A percentile compares a stretch with the other conserved stretches of the same genome.
phyloP scores from a whole-genome alignment of 2,329 filamentous ascomycete genomes.

The Cryphonectria naterciae region DNA sequence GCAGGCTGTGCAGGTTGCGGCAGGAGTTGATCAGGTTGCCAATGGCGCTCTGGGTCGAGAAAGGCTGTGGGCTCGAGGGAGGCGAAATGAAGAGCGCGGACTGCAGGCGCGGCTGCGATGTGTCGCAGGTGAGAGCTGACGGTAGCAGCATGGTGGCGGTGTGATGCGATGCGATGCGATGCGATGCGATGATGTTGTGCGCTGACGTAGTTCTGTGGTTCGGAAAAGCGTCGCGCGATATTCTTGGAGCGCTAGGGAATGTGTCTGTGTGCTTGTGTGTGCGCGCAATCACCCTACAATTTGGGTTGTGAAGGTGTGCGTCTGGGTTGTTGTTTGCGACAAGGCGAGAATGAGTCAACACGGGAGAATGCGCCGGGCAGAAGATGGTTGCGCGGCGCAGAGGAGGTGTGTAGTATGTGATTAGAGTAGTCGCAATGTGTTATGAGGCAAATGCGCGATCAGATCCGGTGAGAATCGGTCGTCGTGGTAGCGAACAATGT shows the following conservation, averaged over 20 bases:
- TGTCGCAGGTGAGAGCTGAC: conserved; percentile 62
- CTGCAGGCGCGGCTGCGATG: conserved; percentile 54
- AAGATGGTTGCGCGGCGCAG: conserved; percentile 24
- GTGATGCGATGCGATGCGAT: conserved; percentile 11
- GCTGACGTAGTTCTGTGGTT: not conserved
- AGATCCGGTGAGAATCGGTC: conserved; percentile 19
- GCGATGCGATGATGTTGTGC: not conserved
- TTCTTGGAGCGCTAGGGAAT: not conserved
- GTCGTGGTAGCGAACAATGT: conserved; percentile 17
- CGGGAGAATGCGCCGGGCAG: conserved; percentile 26
- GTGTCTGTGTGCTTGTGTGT: not conserved
- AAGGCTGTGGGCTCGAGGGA: conserved; percentile 58
- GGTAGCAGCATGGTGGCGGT: conserved; percentile 57
- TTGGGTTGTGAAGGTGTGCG: conserved; percentile 11
- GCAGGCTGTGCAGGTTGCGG: conserved; percentile 63
- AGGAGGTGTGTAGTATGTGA: not conserved
- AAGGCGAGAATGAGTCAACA: conserved; percentile 17
- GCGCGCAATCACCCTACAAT: conserved; percentile 10
- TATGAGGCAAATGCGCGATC: conserved; percentile 18
- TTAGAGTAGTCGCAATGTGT: conserved; percentile 23
- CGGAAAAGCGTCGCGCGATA: not conserved
- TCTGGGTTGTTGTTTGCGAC: conserved; percentile 22
- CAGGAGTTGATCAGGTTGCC: conserved; percentile 63
- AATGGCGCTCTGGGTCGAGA: conserved; percentile 51
- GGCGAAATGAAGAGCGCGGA: conserved; percentile 60